Conservation (phyloP, 192 early-diverging fungal genomes). For the Gonapodya sp. region DNA sequence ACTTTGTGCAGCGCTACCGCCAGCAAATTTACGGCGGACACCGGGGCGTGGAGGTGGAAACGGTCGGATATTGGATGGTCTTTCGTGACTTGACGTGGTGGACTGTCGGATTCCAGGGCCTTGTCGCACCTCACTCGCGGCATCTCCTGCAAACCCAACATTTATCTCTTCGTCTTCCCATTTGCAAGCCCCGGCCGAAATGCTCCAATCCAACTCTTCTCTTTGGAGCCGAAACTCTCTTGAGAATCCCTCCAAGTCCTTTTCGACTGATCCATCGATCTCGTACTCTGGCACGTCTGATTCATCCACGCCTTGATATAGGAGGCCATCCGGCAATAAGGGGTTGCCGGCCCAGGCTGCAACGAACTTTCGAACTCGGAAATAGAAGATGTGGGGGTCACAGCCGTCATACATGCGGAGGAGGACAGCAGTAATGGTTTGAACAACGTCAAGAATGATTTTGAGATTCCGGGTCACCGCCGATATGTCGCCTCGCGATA, state of each 20-base stretch:
- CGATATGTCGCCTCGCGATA: not conserved
- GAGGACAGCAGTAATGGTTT: constrained; percentile 42
- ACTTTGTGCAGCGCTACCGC: constrained; percentile 89
- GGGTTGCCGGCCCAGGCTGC: constrained; percentile 88
- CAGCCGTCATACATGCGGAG: constrained; percentile 84
- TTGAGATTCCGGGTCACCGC: not conserved
- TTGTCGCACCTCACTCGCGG: too few species aligned
- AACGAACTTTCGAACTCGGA: constrained; percentile 81
- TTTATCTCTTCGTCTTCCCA: not conserved
- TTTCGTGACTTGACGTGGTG: too few species aligned
- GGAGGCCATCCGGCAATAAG: constrained; percentile 85
- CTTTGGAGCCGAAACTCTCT: constrained; percentile 33
- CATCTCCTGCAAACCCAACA: not conserved
- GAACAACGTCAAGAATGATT: constrained; percentile 26
- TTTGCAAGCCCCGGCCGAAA: constrained; percentile 8
- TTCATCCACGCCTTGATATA: constrained; percentile 80
- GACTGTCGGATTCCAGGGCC: too few species aligned
- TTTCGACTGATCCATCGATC: too few species aligned
- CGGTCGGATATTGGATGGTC: not conserved
- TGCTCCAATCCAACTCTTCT: constrained; percentile 16
- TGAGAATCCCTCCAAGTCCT: too few species aligned
- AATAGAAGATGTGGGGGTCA: constrained; percentile 91
- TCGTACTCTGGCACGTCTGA: too few species aligned
- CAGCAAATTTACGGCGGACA: constrained; percentile 51
- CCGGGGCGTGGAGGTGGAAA: constrained; percentile 12